phyloP scores from a whole-genome alignment of 2,329 filamentous ascomycete species.

The Colletotrichum sp. region DNA sequence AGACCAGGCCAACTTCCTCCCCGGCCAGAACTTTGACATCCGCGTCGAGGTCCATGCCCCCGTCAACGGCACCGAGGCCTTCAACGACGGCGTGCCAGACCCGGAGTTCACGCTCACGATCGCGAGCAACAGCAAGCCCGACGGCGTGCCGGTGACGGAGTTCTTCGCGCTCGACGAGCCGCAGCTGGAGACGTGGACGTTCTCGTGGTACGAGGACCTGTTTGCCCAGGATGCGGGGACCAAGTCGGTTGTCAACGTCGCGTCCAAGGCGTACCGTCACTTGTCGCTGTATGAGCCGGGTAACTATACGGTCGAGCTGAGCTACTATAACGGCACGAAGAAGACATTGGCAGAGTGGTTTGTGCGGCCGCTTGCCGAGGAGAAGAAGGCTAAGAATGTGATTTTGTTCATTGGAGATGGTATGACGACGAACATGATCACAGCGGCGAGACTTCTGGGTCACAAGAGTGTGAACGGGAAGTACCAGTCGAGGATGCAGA shows the following conservation, averaged over 20 bases:
- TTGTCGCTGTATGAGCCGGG: conserved; percentile 80
- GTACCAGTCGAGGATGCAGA: conserved; percentile 74
- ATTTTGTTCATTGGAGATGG: conserved; percentile 79
- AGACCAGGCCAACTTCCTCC: conserved; percentile 77
- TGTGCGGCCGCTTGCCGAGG: conserved; percentile 71
- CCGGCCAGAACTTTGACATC: conserved; percentile 84
- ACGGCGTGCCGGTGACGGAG: conserved; percentile 58
- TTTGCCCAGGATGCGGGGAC: conserved; percentile 75
- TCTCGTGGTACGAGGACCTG: conserved; percentile 82
- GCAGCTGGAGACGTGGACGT: conserved; percentile 80
- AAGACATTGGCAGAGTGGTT: conserved; percentile 77
- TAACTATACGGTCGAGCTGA: conserved; percentile 76
- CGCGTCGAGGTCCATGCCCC: conserved; percentile 83
- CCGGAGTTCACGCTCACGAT: conserved; percentile 78
- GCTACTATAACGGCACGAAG: conserved; percentile 70
- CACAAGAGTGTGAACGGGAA: conserved; percentile 86
- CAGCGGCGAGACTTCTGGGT: conserved; percentile 77
- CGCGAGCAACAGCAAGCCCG: conserved; percentile 60
- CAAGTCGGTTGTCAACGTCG: conserved; percentile 77
- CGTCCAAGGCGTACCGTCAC: conserved; percentile 77
- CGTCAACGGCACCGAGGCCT: conserved; percentile 79
- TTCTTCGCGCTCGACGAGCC: conserved; percentile 81
- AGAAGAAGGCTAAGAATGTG: conserved; percentile 82
- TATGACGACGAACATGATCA: conserved; percentile 78
- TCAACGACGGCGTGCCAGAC: conserved; percentile 69